A percentile compares a stretch with the other conserved stretches of the same genome.
These are phyloP conservation scores for Nicotiana undulata DNA, from an alignment of 257 asterid genomes.

Conservation along the genomic window DNA sequence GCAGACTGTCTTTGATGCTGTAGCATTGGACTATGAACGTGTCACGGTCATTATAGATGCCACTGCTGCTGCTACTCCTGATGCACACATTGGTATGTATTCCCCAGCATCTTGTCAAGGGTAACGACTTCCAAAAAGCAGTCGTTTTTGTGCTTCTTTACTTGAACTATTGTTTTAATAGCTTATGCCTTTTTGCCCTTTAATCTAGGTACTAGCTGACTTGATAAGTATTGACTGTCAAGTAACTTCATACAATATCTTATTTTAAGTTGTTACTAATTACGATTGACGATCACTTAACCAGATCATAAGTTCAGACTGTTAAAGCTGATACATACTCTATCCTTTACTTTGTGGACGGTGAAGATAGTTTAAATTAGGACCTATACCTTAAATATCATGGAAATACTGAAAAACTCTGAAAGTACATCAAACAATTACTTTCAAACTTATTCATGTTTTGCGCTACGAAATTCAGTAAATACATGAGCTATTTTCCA, in stretches of 20 bases:
- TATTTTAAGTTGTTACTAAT: neutral
- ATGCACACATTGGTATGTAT: slow-evolving; percentile 58
- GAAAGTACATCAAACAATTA: neutral
- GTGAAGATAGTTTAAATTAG: neutral
- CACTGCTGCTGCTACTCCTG: slow-evolving; percentile 82
- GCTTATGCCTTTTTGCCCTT: neutral
- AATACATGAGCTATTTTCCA: neutral
- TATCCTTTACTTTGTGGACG: neutral
- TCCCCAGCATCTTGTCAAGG: neutral
- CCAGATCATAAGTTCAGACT: neutral
- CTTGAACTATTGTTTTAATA: neutral
- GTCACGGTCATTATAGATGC: slow-evolving; percentile 76
- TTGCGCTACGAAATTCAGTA: neutral
- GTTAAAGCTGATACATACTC: no score
- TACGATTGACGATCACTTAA: neutral
- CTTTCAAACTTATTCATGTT: neutral
- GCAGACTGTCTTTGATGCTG: slow-evolving; percentile 85
- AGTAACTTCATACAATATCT: neutral
- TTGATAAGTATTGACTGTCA: neutral
- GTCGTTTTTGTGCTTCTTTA: neutral
- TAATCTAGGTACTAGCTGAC: neutral
- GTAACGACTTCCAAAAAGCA: neutral
- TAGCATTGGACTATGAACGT: slow-evolving; percentile 55
- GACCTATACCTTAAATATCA: neutral
- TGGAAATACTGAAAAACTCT: neutral